Evolutionary conservation across 495 filamentous ascomycete genomes (phyloP), one percentile per base, ranked within the genome.

Genomic region (Aspergillus bertholletiae): DNA sequence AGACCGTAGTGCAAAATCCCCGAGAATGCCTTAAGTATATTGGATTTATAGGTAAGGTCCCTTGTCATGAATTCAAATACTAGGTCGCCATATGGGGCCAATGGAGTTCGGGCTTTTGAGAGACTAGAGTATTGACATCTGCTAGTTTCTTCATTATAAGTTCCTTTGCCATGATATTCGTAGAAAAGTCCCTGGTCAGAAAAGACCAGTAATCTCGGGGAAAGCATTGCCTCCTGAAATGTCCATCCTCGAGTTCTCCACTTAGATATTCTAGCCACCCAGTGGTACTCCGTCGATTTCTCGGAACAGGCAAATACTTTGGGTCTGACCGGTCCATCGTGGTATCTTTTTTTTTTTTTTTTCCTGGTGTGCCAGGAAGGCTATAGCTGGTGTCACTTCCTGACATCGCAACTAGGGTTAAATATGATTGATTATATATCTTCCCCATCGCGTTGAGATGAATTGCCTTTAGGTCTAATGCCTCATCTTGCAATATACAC

Each of bases 221-320:
- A 46, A 46, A 46, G 43, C 43, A 24, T 46, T 46, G 43, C 43
- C 43, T 46, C 43, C 20, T 46, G 43, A 23, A 46, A 46, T 5
- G 43, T 46, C 43, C 43, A 46, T 4, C 18, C 43, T 24, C 43
- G 43, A 22, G n/a, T 21, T 5, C 7, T 7, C 18, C 43, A 46
- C 13, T 46, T 46, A 1, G 43, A 46, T 4, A 3, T 1, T 6
- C 7, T 1, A 22, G 24, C n/a, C 3, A 24, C 4, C 3, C 24
- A 1, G 24, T 7, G 1, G 20, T 46, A 46, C 15, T 1, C 7
- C 4, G 21, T 24, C 21, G 1, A 2, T 7, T 46, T 8, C 13
- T 7, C 18, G 12, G 24, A 7, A n/a, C 43, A 46, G 6, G 43
- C 24, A 23, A 15, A 24, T 24, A 3, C 13, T 13, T 7, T 46